phyloP scores from a whole-genome alignment of 2,329 filamentous ascomycete genomes.

The Verticillium zaregamsianum region DNA sequence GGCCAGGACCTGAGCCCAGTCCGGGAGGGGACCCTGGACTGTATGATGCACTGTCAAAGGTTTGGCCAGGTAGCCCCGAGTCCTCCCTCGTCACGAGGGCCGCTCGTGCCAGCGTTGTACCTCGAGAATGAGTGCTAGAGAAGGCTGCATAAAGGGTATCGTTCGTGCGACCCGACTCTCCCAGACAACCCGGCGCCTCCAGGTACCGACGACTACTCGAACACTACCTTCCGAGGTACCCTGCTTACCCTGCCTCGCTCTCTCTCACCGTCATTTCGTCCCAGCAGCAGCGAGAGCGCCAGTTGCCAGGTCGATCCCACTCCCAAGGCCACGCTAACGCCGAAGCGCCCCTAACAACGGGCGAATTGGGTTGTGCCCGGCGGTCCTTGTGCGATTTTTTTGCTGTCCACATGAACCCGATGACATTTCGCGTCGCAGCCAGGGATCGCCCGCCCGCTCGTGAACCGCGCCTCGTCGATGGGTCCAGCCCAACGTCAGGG shows the following conservation, averaged over 20 bases:
- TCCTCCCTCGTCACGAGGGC: not conserved
- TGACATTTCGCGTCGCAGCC: not conserved
- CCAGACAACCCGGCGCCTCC: not conserved
- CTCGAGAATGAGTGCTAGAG: not conserved
- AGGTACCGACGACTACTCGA: not conserved
- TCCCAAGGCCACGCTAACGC: not conserved
- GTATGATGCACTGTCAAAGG: not conserved
- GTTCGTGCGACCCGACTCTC: not conserved
- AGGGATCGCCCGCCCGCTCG: not conserved
- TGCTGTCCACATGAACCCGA: not conserved
- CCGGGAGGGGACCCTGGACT: not conserved
- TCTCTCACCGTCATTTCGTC: not conserved
- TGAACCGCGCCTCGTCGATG: not conserved
- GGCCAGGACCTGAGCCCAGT: not conserved
- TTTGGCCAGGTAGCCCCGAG: not conserved
- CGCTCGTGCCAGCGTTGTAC: not conserved
- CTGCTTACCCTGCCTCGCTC: not conserved
- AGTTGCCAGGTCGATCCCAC: not conserved
- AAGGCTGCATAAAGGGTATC: not conserved
- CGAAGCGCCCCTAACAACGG: not conserved
- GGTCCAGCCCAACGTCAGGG: not conserved
- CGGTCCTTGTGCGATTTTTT: not conserved
- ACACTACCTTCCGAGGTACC: no score
- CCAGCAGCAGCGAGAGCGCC: not conserved
- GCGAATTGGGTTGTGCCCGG: not conserved